These are phyloP conservation scores for Firmiana major DNA, from an alignment of 345 rosid genomes.

Conservation along the genomic window DNA sequence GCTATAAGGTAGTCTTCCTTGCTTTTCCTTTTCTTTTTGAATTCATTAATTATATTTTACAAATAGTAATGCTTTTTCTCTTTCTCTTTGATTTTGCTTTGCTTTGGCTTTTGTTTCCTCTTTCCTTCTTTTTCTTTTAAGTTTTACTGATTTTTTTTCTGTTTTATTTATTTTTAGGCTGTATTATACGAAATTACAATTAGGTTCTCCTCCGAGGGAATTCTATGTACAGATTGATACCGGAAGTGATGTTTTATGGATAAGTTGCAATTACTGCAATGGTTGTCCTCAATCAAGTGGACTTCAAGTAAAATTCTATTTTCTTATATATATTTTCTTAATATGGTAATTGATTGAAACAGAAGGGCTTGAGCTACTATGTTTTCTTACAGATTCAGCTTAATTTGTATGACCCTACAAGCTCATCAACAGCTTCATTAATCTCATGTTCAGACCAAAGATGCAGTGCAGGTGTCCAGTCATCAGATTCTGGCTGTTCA, in stretches of 20 bases:
- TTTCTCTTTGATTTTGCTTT: neutral
- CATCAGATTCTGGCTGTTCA: conserved; percentile 73
- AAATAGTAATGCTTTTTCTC: neutral
- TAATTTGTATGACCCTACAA: conserved; percentile 69
- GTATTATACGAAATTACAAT: conserved; percentile 69
- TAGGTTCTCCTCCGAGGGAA: conserved; percentile 89
- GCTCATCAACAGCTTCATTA: conserved; percentile 62
- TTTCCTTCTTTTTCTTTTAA: neutral
- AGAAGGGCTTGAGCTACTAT: conserved; percentile 1
- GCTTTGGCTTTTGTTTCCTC: neutral
- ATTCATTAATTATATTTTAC: neutral
- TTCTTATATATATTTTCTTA: neutral
- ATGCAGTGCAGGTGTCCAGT: conserved; percentile 56
- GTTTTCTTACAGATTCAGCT: conserved; percentile 61
- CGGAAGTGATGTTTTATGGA: conserved; percentile 98
- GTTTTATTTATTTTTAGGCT: conserved; percentile 40
- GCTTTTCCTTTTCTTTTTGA: neutral
- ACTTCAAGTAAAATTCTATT: conserved; percentile 53
- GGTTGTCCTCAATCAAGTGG: conserved; percentile 88
- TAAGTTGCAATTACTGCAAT: conserved; percentile 73
- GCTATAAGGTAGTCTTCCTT: neutral
- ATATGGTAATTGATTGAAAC: conserved; percentile 4
- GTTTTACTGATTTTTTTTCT: conserved; percentile 7
- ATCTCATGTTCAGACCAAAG: conserved; percentile 73
- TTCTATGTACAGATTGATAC: conserved; percentile 93